Base-by-base conservation (phyloP, 345 rosid genomes). In the Carallia brachiata region DNA sequence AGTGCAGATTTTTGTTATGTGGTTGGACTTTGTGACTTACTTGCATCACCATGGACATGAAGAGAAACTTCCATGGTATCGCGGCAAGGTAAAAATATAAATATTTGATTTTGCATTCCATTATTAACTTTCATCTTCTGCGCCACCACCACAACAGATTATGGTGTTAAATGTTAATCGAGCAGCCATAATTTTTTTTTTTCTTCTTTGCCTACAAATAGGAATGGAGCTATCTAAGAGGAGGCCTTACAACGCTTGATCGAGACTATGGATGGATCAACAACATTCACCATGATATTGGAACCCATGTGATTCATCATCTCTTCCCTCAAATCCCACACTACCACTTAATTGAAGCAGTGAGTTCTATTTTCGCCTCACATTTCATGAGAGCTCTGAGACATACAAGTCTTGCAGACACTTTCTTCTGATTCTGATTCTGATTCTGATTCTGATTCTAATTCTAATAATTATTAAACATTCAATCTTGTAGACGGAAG, bases 311-410 rank as follows among this genome's bases (percentile, higher is more conserved):
- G 68, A 84, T 92, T 57, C 98, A 92, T 65, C 98, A 92, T 73
- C 91, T 92, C 67, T 92, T 92, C 84, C 98, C 98, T 70, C 98
- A 92, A 75, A 92, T 92, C 79, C 98, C 96, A 34, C 98, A 90
- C 71, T 90, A 92, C 69, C 95, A 85, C 73, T 74, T 92, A 44
- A 78, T 86, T 3, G 98, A 92, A 70, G 98, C 98, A 64, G 98
- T 93, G 58, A 84, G 86, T 73, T 57, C 0, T 32, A 15, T 19
- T 10, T 30, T 31, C 6, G 15, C 61, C 27, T 18, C 16, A 8
- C 15, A 15, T 28, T 15, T 67, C 15, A 37, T 31, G 4, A 0
- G 2, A 9, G 6, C 18, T 39, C 37, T 50, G 17, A 27, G 2
- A 19, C 2, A 32, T 0, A 2, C 5, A 2, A 55, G 36, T 30